A percentile compares a stretch with the other conserved stretches of the same genome.
These are phyloP conservation scores for Imleria badia DNA, from an alignment of 768 basidiomycete genomes.

Conservation along the genomic window DNA sequence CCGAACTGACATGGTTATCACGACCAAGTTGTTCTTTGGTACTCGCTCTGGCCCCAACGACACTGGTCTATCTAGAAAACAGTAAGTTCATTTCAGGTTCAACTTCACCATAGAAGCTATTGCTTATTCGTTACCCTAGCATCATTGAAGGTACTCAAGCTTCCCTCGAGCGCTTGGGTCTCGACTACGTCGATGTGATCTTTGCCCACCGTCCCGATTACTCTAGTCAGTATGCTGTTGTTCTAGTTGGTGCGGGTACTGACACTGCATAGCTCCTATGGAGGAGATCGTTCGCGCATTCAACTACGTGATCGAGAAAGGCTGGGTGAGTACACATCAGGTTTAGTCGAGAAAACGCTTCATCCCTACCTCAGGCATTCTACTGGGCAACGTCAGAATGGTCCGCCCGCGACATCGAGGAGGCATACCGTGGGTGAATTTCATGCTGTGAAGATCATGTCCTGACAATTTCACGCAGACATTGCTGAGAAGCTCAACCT, in stretches of 20 bases:
- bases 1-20: conserved; percentile 49
- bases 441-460: not conserved
- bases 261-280: conserved; percentile 35
- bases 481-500: conserved; percentile 52
- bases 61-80: conserved; percentile 35
- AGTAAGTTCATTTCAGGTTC: conserved; percentile 16
- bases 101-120: not conserved
- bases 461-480: conserved; percentile 25
- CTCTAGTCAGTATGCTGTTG: conserved; percentile 23
- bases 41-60: conserved; percentile 47
- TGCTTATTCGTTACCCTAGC: conserved; percentile 23
- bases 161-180: conserved; percentile 48
- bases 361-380: conserved; percentile 29
- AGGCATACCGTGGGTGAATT: conserved; percentile 36
- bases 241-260: not conserved
- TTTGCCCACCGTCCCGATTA: conserved; percentile 52
- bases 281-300: conserved; percentile 62
- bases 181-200: conserved; percentile 53
- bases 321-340: conserved; percentile 35
- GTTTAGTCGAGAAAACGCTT: not conserved
- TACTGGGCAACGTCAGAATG: conserved; percentile 58
- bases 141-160: conserved; percentile 56
- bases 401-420: conserved; percentile 50
- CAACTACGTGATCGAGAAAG: conserved; percentile 51
- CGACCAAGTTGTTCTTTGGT: conserved; percentile 62